A percentile compares a stretch with the other conserved stretches of the same genome.
These are phyloP conservation scores for Paecilomyces sp. DNA, from an alignment of 2,329 filamentous ascomycete species.

Conservation along the genomic window DNA sequence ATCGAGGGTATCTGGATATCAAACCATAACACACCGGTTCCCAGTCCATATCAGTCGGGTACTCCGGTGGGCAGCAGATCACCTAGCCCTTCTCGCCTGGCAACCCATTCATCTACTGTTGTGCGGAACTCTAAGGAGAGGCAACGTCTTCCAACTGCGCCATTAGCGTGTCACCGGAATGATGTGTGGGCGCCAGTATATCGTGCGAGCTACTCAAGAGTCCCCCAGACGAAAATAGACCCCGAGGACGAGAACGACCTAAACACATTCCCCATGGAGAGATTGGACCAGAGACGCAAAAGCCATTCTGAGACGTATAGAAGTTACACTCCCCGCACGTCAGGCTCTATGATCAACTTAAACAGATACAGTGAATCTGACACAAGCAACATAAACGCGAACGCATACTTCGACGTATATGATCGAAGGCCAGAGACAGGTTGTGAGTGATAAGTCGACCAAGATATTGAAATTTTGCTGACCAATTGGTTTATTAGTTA, in stretches of 20 bases:
- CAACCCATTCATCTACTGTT: background rate
- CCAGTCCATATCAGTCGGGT: slow-evolving; percentile 13
- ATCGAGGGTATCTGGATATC: slow-evolving; percentile 81
- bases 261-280: background rate
- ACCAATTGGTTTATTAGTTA: background rate
- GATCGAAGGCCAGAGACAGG: background rate
- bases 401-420: background rate
- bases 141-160: background rate
- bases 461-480: background rate
- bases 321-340: background rate
- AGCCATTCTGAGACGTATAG: background rate
- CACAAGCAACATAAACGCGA: background rate
- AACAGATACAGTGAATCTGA: background rate
- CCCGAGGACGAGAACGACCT: background rate
- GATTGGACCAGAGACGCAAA: background rate
- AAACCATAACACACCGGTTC: slow-evolving; percentile 32
- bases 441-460: background rate
- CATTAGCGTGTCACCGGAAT: background rate
- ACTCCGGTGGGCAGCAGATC: slow-evolving; percentile 12
- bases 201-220: background rate
- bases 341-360: background rate
- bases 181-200: background rate
- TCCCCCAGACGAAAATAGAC: background rate
- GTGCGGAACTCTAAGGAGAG: background rate
- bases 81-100: slow-evolving; percentile 3